Evolutionary conservation across 2,329 filamentous ascomycete genomes (phyloP), one percentile per base, ranked within the genome.

Genomic region (Paraphoma chrysanthemicola): DNA sequence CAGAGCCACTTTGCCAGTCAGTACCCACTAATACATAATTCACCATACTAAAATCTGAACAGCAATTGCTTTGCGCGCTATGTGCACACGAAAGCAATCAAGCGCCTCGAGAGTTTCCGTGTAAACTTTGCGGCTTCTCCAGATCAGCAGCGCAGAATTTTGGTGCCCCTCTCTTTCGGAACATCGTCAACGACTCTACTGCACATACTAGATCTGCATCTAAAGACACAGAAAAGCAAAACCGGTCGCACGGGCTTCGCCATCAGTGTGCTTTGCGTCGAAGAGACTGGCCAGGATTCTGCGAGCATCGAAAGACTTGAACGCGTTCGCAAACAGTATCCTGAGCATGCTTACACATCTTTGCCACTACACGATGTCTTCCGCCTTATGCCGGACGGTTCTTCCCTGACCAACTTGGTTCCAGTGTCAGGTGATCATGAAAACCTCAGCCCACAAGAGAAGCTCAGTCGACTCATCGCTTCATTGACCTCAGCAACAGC

Each of bases 91-190:
- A 98, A 98, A 77, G 84, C 88, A 58, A 85, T 92, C 65, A 94
- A 94, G 77, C 90, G 93, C 46, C 86, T 90, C 80, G 87, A 89
- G 64, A 82, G 82, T 41, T 90, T 89, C 70, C 82, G 85, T 44
- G 81, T 87, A 38, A 78, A 79, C 38, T 75, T 82, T 60, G 74
- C 77, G 31, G 73, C 33, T 11, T 6, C 77, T 18, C 75, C 77
- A 54, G 78, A 78, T 43, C 71, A 78, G 49, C 78, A 79, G 54
- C 80, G 78, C 63, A 85, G 78, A 70, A 85, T 97, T 46, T 80
- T 97, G 16, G 80, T 97, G 17, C 92, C 93, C 6, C 80, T 97
- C 1, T 97, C 93, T 0, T 89, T 92, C 68, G 94, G 95, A 0
- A 81, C 90, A 1, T 95, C 91, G 1, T 98, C 94, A 0, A 83